Conservation (phyloP, 257 asterid genomes). For the Osmanthus fragrans region DNA sequence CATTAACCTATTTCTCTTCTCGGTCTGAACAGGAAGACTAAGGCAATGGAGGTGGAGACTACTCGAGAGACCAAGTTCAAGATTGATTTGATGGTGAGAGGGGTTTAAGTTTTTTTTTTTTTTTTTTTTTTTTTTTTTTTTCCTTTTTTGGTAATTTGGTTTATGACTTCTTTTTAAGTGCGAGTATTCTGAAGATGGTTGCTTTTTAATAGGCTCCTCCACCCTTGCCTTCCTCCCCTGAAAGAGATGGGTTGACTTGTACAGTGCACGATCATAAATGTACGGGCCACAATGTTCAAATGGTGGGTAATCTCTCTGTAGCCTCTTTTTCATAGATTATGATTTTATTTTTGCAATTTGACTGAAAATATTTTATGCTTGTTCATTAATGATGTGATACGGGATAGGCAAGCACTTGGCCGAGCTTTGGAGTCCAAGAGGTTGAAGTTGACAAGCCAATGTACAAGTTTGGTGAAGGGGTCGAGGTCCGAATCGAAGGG, state of each 20-base stretch:
- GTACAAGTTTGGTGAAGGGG: too few relatives aligned
- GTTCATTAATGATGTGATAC: too few relatives aligned
- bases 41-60: conserved; percentile 34
- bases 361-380: conserved; percentile 7
- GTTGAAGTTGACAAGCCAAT: too few relatives aligned
- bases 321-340: background rate
- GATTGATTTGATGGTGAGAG: conserved; percentile 63
- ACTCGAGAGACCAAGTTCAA: conserved; percentile 36
- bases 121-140: background rate
- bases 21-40: conserved; percentile 41
- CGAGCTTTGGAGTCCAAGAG: too few relatives aligned
- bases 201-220: conserved; percentile 38
- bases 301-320: conserved; percentile 27
- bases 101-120: background rate
- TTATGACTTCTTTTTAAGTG: conserved; percentile 11
- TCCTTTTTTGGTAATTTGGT: background rate
- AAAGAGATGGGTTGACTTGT: conserved; percentile 28
- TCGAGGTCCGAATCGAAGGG: too few relatives aligned
- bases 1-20: conserved; percentile 26
- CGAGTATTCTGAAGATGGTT: conserved; percentile 19
- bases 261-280: conserved; percentile 15
- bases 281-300: conserved; percentile 26
- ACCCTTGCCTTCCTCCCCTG: conserved; percentile 38
- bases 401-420: too few relatives aligned
- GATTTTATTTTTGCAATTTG: background rate